phyloP scores from a whole-genome alignment of 768 basidiomycete genomes.

The Leccinum disarticulatum region DNA sequence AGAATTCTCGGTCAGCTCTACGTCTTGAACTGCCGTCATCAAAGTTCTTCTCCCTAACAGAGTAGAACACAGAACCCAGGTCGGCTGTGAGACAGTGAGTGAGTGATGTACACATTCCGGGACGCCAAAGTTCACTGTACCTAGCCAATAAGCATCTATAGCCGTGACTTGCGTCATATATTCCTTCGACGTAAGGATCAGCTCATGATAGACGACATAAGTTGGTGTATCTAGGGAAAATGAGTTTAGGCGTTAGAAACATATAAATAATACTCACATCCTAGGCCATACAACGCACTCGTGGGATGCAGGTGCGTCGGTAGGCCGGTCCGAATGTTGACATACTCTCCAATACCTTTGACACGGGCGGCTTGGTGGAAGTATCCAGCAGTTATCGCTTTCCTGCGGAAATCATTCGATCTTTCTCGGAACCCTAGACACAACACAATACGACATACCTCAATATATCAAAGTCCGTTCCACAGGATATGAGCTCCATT shows the following conservation, averaged over 20 bases:
- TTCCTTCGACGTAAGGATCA: constrained; percentile 92
- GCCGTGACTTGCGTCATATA: constrained; percentile 99
- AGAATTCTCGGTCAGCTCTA: constrained; percentile 86
- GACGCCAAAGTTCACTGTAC: constrained; percentile 40
- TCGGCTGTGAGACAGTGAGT: constrained; percentile 57
- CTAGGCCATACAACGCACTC: constrained; percentile 92
- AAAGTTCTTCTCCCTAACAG: constrained; percentile 97
- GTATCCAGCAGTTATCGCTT: constrained; percentile 96
- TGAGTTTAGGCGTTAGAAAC: background rate
- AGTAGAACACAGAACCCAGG: constrained; percentile 94
- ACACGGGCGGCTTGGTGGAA: constrained; percentile 99
- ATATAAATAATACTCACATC: constrained; percentile 58
- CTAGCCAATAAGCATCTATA: constrained; percentile 96
- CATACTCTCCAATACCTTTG: constrained; percentile 99
- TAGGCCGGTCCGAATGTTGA: constrained; percentile 92
- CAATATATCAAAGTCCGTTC: constrained; percentile 93
- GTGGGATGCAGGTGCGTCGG: constrained; percentile 97
- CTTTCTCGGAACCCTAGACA: constrained; percentile 1
- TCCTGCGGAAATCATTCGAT: constrained; percentile 46
- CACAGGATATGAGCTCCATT: constrained; percentile 87
- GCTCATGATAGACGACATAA: constrained; percentile 95
- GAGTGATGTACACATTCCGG: constrained; percentile 2
- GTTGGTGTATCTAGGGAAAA: constrained; percentile 77
- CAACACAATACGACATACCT: constrained; percentile 43
- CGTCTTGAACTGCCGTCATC: constrained; percentile 80